phyloP scores from a whole-genome alignment of 495 filamentous ascomycete species.

The Tuber indicum region DNA sequence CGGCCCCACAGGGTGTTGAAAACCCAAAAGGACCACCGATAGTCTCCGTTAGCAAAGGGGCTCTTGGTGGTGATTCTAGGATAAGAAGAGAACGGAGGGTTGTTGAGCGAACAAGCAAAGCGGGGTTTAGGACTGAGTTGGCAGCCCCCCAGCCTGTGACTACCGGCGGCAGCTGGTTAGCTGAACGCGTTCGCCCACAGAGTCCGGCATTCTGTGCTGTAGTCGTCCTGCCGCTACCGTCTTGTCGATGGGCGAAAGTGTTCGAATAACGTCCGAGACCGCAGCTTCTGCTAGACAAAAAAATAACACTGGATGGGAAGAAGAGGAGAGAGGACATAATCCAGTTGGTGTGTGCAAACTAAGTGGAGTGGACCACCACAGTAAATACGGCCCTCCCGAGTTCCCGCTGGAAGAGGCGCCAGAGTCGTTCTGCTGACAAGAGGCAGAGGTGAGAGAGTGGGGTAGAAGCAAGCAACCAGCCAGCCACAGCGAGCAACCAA shows the following conservation, averaged over 20 bases:
- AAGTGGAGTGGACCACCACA: slow-evolving; percentile 5
- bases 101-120: slow-evolving; percentile 25
- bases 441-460: slow-evolving; percentile 27
- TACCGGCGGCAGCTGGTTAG: not conserved
- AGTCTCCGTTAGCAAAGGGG: slow-evolving; percentile 2
- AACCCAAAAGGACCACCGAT: slow-evolving; percentile 21
- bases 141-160: slow-evolving; percentile 13
- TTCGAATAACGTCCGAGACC: not conserved
- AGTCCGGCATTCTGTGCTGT: slow-evolving; percentile 3
- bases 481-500: slow-evolving; percentile 11
- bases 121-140: slow-evolving; percentile 28
- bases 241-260: not conserved
- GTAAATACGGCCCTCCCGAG: slow-evolving; percentile 22
- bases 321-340: slow-evolving; percentile 10
- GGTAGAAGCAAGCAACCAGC: slow-evolving; percentile 16
- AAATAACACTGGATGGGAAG: slow-evolving; percentile 4
- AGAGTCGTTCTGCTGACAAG: slow-evolving; percentile 25
- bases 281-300: not conserved
- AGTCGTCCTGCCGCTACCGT: not conserved
- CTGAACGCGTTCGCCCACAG: not conserved
- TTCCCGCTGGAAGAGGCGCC: slow-evolving; percentile 13
- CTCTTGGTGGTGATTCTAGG: not conserved
- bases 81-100: slow-evolving; percentile 8
- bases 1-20: slow-evolving; percentile 15
- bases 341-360: slow-evolving; percentile 2